A percentile compares a stretch with the other conserved stretches of the same genome.
Conservation (phyloP, 2,329 filamentous ascomycete species). For the Penicillium sp. region DNA sequence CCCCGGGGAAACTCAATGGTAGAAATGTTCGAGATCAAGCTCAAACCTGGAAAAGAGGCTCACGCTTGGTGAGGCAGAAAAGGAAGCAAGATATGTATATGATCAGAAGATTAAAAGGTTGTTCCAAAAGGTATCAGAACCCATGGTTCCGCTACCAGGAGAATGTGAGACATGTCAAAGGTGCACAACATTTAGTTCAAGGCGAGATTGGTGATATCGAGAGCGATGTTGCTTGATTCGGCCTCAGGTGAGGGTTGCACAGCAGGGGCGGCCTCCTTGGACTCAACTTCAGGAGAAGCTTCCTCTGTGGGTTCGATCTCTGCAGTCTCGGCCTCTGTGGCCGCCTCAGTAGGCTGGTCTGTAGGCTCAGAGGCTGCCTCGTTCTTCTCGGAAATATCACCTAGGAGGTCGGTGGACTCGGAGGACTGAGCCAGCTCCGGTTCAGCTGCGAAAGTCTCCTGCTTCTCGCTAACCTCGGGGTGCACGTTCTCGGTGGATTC, state of each 20-base stretch:
- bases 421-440: neutral
- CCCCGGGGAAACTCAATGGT: neutral
- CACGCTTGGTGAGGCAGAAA: constrained; percentile 1
- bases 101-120: constrained; percentile 14
- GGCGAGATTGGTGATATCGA: constrained; percentile 28
- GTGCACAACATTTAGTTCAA: constrained; percentile 20
- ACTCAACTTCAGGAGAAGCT: neutral
- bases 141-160: neutral
- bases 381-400: constrained; percentile 1
- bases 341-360: neutral
- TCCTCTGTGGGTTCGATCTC: neutral
- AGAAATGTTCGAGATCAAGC: constrained; percentile 2
- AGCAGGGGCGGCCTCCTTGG: constrained; percentile 4
- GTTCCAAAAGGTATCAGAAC: constrained; percentile 7
- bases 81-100: constrained; percentile 19
- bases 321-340: neutral
- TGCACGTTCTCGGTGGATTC: neutral
- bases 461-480: neutral
- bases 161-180: neutral
- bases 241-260: constrained; percentile 10
- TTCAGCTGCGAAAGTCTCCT: neutral
- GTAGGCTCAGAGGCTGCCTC: neutral
- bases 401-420: neutral
- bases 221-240: constrained; percentile 24
- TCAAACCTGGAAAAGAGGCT: neutral